A percentile compares a stretch with the other conserved stretches of the same genome.
Evolutionary conservation across 176 grass and related monocot genomes (phyloP).

Genomic region (Miscanthus lutarioriparius): DNA sequence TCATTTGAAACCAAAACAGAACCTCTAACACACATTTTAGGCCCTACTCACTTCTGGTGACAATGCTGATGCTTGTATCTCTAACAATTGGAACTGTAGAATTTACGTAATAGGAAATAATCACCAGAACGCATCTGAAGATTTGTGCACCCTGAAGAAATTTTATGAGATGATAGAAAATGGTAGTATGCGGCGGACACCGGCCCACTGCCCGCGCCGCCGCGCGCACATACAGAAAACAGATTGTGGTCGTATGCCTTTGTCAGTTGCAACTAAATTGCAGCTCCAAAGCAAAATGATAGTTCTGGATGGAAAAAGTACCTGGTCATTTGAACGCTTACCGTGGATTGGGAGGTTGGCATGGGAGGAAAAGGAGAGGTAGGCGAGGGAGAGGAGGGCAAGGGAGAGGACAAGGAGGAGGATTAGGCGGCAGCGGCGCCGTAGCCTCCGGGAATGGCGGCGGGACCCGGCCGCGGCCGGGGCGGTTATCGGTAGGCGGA

Average conservation of each 20-base stretch:
- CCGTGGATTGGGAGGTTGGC: slow-evolving; percentile 56
- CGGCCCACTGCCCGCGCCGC: neutral
- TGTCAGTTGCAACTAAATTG: neutral
- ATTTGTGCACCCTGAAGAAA: neutral
- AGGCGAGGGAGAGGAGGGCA: slow-evolving; percentile 52
- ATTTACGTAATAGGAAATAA: neutral
- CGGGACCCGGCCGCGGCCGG: slow-evolving; percentile 31
- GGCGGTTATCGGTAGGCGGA: slow-evolving; percentile 30
- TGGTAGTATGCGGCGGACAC: slow-evolving; percentile 7
- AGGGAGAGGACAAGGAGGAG: slow-evolving; percentile 42
- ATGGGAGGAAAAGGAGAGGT: slow-evolving; percentile 61
- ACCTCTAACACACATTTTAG: neutral
- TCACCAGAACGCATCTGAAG: neutral
- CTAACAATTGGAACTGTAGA: neutral
- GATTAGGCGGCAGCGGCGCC: slow-evolving; percentile 39
- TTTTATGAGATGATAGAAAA: slow-evolving; percentile 8
- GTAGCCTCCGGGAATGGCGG: slow-evolving; percentile 39
- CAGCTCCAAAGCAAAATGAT: neutral
- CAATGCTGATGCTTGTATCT: neutral
- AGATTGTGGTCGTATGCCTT: neutral
- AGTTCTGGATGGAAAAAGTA: neutral
- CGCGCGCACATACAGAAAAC: neutral
- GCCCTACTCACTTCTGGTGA: neutral
- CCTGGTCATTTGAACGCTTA: slow-evolving; percentile 27
- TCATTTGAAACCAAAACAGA: neutral